A percentile compares a stretch with the other conserved stretches of the same genome.
Evolutionary conservation across 1,284 basidiomycete species (phyloP).

Genomic region (Melampsora americana): DNA sequence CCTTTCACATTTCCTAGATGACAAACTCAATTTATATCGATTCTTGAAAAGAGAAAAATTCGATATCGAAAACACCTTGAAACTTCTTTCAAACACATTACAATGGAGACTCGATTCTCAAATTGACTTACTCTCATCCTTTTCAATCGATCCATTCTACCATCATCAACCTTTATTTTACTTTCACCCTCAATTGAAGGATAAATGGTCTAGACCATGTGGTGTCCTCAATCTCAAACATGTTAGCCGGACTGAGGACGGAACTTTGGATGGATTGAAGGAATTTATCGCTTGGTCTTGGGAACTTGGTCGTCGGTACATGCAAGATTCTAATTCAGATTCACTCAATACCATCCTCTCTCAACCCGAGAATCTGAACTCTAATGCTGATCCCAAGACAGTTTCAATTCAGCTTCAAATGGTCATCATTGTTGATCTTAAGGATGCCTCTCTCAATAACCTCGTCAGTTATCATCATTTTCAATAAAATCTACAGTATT

Average conservation of each 20-base stretch:
- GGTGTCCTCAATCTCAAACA: constrained; percentile 50
- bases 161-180: constrained; percentile 52
- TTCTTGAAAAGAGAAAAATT: constrained; percentile 49
- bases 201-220: constrained; percentile 50
- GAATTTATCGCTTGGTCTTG: constrained; percentile 52
- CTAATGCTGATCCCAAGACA: constrained; percentile 6
- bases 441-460: constrained; percentile 37
- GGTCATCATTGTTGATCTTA: constrained; percentile 38
- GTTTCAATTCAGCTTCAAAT: constrained; percentile 22
- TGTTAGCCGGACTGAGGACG: constrained; percentile 49
- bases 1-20: constrained; percentile 7
- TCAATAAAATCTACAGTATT: not conserved
- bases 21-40: constrained; percentile 47
- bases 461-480: constrained; percentile 17
- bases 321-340: constrained; percentile 37
- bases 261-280: constrained; percentile 50
- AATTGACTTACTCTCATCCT: constrained; percentile 48
- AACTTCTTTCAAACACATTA: constrained; percentile 47
- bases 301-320: constrained; percentile 51
- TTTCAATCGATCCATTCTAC: constrained; percentile 51
- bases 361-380: not conserved
- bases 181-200: constrained; percentile 50
- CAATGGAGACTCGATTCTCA: constrained; percentile 51
- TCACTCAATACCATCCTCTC: constrained; percentile 13
- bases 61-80: constrained; percentile 46